Evolutionary conservation across 2,329 filamentous ascomycete species (phyloP), one percentile per base, ranked within the genome.

Genomic region (Ophiosphaerella herpotricha): DNA sequence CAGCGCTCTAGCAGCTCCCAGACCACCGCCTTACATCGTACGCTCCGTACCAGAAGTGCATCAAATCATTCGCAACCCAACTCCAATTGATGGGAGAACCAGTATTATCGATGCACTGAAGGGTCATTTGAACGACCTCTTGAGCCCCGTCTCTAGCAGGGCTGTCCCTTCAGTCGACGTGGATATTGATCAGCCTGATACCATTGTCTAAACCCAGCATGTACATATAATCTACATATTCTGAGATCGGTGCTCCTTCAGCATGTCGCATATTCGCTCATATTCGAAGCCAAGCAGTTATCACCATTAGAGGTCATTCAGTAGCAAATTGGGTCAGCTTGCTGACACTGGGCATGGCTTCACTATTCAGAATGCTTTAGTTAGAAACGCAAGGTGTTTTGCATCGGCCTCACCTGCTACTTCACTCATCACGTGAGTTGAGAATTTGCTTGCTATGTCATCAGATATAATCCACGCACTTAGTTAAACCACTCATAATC

Each of bases 1-100:
- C 13, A 40, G 32, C 41, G 44, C 47, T 12, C 29, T 35, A 14
- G 52, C 58, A 44, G 50, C 50, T 16, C 54, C 58, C 7, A 39
- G 39, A 7, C 36, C 55, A 14, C 49, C 39, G 23, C 48, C 42
- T 13, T 7, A 26, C 5, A 32, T 51, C 18, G 37, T 43, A 31
- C 48, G 56, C 39, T 43, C 39, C 37, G 39, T 51, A 32, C 55
- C 51, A 26, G 48, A 62, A 13, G 31, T 61, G 34, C 53, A 53
- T 11, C 43, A 52, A 42, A 45, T 59, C 11, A 57, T 55, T 31
- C 55, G 58, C 14, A 55, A 60, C 21, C 58, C 58, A 35, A 55
- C 55, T 4, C 65, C 65, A 1, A 53, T 64, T 21, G 46, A 57
- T 26, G 29, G 43, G 13, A 41, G 38, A 45, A 35, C 41, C 18